These are phyloP conservation scores for Dillenia turbinata DNA, from an alignment of 164 flowering plant species.

Conservation along the genomic window DNA sequence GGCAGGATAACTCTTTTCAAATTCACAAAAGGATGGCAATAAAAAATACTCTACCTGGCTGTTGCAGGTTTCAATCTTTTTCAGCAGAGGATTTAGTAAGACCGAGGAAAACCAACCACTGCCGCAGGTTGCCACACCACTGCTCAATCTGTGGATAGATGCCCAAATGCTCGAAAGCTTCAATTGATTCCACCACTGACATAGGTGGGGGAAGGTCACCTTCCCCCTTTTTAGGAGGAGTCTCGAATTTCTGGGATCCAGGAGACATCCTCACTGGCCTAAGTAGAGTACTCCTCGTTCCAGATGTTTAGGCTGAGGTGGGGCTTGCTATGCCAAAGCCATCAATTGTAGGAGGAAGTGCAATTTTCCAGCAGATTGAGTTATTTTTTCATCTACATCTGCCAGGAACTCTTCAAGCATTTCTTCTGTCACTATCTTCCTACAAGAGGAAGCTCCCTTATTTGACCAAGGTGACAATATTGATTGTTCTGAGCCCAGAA, in stretches of 20 bases:
- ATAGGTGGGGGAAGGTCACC: constrained; percentile 82
- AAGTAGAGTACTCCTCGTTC: constrained; percentile 83
- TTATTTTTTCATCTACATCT: constrained; percentile 73
- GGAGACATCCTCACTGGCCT: constrained; percentile 98
- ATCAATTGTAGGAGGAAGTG: constrained; percentile 70
- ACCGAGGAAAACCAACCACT: constrained; percentile 96
- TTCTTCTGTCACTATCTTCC: constrained; percentile 61
- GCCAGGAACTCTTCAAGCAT: constrained; percentile 74
- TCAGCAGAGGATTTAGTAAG: constrained; percentile 71
- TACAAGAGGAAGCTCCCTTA: constrained; percentile 40
- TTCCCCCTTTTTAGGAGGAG: constrained; percentile 94
- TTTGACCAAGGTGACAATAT: constrained; percentile 71
- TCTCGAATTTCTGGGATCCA: constrained; percentile 75
- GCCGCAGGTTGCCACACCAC: constrained; percentile 91
- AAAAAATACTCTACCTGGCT: no score
- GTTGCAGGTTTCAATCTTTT: constrained; percentile 78
- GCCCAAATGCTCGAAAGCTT: constrained; percentile 70
- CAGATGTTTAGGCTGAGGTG: constrained; percentile 66
- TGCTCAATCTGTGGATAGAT: constrained; percentile 86
- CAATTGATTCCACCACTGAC: constrained; percentile 85
- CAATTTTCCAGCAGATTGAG: constrained; percentile 65
- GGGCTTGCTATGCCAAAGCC: constrained; percentile 68
- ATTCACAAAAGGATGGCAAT: no score
- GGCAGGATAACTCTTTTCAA: no score
- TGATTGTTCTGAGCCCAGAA: constrained; percentile 47